Percentiles rank a stretch among this genome's conserved stretches.
These are phyloP conservation scores for Candida sithepensis DNA, from an alignment of 805 yeast genomes.

Conservation along the genomic window DNA sequence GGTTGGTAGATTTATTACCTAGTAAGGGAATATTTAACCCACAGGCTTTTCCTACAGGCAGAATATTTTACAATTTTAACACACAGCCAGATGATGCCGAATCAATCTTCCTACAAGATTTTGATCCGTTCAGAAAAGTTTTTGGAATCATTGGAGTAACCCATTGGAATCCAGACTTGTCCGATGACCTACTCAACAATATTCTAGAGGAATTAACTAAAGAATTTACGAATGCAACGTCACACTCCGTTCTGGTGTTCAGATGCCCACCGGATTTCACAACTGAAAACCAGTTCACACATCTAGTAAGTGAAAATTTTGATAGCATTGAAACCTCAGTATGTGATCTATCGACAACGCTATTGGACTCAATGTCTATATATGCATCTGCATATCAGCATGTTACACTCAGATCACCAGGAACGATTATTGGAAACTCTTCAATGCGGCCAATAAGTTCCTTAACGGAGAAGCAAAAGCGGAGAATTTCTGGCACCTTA, in stretches of 20 bases:
- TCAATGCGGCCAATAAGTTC: constrained; percentile 6
- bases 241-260: constrained; percentile 54
- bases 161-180: constrained; percentile 25
- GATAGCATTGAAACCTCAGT: constrained; percentile 54
- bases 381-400: constrained; percentile 74
- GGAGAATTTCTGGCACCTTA: constrained; percentile 27
- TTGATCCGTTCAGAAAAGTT: constrained; percentile 84
- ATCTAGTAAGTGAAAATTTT: constrained; percentile 15
- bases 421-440: constrained; percentile 33
- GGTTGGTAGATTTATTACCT: constrained; percentile 75
- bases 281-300: constrained; percentile 7
- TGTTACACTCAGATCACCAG: constrained; percentile 81
- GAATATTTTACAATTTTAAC: constrained; percentile 56
- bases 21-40: constrained; percentile 71
- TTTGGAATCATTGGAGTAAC: constrained; percentile 54
- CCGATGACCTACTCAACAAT: constrained; percentile 22
- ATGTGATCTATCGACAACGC: constrained; percentile 67
- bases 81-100: constrained; percentile 44
- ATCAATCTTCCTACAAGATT: constrained; percentile 70
- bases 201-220: constrained; percentile 40
- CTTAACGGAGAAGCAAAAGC: constrained; percentile 21
- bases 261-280: constrained; percentile 35
- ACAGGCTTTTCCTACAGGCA: constrained; percentile 78
- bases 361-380: constrained; percentile 59
- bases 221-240: constrained; percentile 48